phyloP scores from a whole-genome alignment of 106 monocot species.

The Phalaenopsis aphrodite region DNA sequence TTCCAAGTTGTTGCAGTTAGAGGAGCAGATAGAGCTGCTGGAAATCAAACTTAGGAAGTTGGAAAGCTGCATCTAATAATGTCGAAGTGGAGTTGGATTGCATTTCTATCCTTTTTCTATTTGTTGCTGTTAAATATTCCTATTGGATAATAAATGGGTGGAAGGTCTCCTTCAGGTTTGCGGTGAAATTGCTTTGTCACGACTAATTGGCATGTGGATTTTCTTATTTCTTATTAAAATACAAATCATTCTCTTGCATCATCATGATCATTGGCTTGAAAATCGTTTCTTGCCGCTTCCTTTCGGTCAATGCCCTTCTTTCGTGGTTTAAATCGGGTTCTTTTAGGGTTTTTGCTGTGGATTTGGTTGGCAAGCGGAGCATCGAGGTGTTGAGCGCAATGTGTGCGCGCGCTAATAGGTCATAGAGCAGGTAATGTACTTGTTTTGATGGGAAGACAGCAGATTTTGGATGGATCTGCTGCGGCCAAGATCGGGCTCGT shows the following conservation, averaged over 20 bases:
- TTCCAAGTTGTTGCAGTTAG: not conserved
- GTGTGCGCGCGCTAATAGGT: not conserved
- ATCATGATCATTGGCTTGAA: not conserved
- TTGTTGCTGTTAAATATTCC: slow-evolving; percentile 2
- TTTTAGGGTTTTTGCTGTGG: not conserved
- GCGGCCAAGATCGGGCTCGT: not conserved
- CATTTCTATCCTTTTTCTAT: not conserved
- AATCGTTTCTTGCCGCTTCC: not conserved
- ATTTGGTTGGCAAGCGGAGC: not conserved
- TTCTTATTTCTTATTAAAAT: not conserved
- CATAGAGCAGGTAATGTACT: not conserved
- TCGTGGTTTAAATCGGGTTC: slow-evolving; percentile 3
- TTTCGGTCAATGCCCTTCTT: not conserved
- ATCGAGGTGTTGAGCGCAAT: not conserved
- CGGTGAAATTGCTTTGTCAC: not conserved
- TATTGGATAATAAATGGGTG: not conserved
- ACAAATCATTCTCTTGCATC: not conserved
- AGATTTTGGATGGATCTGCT: not conserved
- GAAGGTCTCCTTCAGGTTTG: slow-evolving; percentile 9
- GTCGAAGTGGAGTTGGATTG: slow-evolving; percentile 2
- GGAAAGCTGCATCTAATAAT: not conserved
- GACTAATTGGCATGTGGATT: not conserved
- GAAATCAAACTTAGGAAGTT: not conserved
- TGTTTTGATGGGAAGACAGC: not conserved
- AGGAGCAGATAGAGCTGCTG: not conserved